Percentiles rank a stretch among this genome's conserved stretches.
These are phyloP conservation scores for Trichosporon faecale DNA, from an alignment of 1,284 basidiomycete species.

Conservation along the genomic window DNA sequence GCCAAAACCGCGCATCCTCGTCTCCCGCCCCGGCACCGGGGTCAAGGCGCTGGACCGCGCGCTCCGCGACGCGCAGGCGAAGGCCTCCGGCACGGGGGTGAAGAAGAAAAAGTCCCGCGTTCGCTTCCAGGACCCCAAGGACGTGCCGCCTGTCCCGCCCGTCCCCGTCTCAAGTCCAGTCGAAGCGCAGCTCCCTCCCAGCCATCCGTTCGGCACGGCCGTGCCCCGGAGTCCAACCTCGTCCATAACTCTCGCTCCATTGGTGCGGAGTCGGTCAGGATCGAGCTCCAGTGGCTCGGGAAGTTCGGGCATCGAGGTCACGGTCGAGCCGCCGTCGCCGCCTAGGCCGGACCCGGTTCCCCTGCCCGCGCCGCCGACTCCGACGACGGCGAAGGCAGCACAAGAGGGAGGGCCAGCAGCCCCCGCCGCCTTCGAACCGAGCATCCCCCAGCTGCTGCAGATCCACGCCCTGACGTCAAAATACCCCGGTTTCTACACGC, in stretches of 20 bases:
- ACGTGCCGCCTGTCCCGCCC: background rate
- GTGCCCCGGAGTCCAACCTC: background rate
- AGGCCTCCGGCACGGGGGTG: background rate
- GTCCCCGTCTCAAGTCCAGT: background rate
- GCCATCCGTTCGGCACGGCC: background rate
- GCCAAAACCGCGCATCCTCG: background rate
- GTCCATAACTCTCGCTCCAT: background rate
- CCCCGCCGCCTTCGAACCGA: slow-evolving; percentile 19
- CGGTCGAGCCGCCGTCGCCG: background rate
- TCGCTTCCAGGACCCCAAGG: background rate
- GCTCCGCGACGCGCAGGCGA: background rate
- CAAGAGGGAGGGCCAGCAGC: background rate
- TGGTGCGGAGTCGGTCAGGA: background rate
- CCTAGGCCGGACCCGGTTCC: background rate
- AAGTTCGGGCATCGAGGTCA: background rate
- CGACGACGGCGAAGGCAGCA: background rate
- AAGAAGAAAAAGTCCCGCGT: slow-evolving; percentile 5
- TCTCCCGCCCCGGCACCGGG: background rate
- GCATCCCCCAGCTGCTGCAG: slow-evolving; percentile 19
- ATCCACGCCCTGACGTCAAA: slow-evolving; percentile 22
- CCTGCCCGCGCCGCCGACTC: background rate
- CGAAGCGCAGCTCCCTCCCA: background rate
- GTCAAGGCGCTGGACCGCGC: slow-evolving; percentile 1
- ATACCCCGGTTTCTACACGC: slow-evolving; percentile 25
- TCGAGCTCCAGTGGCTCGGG: background rate